Conservation (phyloP, 768 basidiomycete species). For the Solioccasus polychromus region DNA sequence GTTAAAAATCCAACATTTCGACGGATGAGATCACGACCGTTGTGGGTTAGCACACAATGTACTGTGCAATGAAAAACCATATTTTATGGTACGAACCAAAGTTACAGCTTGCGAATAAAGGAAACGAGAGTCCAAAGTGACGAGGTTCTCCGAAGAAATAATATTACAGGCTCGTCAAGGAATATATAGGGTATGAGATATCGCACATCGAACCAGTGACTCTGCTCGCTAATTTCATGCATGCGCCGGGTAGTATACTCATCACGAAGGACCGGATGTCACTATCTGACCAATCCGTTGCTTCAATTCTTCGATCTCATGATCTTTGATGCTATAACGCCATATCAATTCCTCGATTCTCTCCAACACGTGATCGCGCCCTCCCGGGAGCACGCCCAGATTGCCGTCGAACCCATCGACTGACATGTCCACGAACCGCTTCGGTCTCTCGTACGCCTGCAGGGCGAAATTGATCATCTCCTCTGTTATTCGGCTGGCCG, state of each 20-base stretch:
- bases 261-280: neutral
- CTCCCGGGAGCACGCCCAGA: constrained; percentile 1
- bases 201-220: too few species aligned
- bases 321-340: constrained; percentile 10
- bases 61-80: too few species aligned
- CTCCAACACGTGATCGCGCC: constrained; percentile 10
- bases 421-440: neutral
- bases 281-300: neutral
- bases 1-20: too few species aligned
- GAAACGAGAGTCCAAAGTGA: too few species aligned
- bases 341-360: constrained; percentile 12
- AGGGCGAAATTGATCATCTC: neutral
- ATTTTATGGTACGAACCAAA: too few species aligned
- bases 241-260: neutral
- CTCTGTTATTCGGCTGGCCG: neutral
- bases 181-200: too few species aligned
- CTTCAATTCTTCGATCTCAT: constrained; percentile 2
- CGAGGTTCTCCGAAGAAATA: too few species aligned
- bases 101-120: too few species aligned
- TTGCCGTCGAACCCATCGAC: constrained; percentile 4
- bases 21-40: too few species aligned
- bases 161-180: too few species aligned
- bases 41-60: too few species aligned
- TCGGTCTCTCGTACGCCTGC: neutral
- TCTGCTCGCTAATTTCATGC: too few species aligned